phyloP scores from a whole-genome alignment of 2,329 filamentous ascomycete species.

The Fusarium anthophilum region DNA sequence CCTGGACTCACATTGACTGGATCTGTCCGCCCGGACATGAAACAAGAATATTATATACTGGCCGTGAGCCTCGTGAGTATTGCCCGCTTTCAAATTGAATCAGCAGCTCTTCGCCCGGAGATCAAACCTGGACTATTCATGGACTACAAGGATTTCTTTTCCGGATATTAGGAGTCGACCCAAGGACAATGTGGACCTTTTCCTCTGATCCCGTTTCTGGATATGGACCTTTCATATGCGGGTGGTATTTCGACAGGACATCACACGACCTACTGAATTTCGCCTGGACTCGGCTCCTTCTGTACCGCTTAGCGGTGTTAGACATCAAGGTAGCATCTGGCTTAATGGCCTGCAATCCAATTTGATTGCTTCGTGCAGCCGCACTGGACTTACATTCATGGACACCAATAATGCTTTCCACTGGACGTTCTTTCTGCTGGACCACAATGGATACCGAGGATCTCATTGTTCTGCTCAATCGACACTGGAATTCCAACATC shows the following conservation, averaged over 20 bases:
- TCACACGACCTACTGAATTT: constrained; percentile 4
- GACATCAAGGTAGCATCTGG: constrained; percentile 26
- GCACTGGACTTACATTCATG: constrained; percentile 34
- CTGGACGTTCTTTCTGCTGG: constrained; percentile 8
- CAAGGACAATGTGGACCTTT: constrained; percentile 13
- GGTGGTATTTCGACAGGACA: constrained; percentile 26
- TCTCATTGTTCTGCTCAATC: constrained; percentile 14
- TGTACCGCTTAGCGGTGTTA: constrained; percentile 22
- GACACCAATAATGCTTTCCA: constrained; percentile 10
- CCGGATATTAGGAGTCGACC: constrained; percentile 35
- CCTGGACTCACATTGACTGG: constrained; percentile 30
- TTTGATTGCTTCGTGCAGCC: constrained; percentile 48
- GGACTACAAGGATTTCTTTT: constrained; percentile 29
- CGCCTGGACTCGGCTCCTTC: constrained; percentile 14
- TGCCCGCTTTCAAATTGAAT: constrained; percentile 45
- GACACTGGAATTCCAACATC: constrained; percentile 8
- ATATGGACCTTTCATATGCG: constrained; percentile 6
- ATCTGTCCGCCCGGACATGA: constrained; percentile 47
- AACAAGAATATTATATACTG: constrained; percentile 41
- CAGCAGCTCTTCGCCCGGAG: constrained; percentile 35
- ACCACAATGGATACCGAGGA: constrained; percentile 26
- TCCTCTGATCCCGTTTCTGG: constrained; percentile 5
- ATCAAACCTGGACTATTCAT: constrained; percentile 33
- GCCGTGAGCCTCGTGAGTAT: constrained; percentile 51
- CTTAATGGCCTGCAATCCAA: constrained; percentile 44